Conservation (phyloP, 192 early-diverging fungal species). For the Chytriomyces hyalinus region DNA sequence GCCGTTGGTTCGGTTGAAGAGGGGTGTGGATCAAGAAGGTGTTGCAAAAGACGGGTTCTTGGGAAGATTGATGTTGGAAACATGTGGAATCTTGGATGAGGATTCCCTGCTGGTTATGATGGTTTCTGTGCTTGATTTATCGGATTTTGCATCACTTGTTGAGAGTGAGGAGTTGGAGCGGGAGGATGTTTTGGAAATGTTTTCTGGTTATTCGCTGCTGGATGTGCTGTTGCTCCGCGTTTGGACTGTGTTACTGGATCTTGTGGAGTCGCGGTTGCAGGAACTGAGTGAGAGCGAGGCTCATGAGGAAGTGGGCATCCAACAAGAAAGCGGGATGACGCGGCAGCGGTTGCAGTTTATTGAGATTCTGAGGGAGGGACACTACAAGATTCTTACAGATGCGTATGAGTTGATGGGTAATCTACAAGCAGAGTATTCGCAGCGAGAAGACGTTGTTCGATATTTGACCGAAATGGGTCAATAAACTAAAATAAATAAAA, state of each 20-base stretch:
- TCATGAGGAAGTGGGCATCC: slow-evolving; percentile 3
- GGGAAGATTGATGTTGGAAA: not conserved
- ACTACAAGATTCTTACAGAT: slow-evolving; percentile 21
- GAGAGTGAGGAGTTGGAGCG: not conserved
- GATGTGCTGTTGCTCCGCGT: slow-evolving; percentile 17
- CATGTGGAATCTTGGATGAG: not conserved
- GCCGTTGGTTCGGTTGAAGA: not conserved
- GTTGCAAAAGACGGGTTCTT: not conserved
- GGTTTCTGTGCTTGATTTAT: not conserved
- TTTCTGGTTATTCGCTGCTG: not conserved
- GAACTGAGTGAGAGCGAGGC: slow-evolving; percentile 12
- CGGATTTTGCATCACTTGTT: not conserved
- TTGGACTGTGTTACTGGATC: slow-evolving; percentile 10
- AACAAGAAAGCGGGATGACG: slow-evolving; percentile 1
- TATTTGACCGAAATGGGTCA: slow-evolving; percentile 37
- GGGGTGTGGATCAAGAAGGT: not conserved
- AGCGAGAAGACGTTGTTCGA: slow-evolving; percentile 29
- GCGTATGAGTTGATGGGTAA: slow-evolving; percentile 27
- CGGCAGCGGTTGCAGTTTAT: slow-evolving; percentile 10
- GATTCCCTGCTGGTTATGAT: slow-evolving; percentile 15
- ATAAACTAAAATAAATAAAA: not conserved
- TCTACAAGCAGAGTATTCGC: slow-evolving; percentile 41
- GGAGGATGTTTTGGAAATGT: not conserved
- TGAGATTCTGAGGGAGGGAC: slow-evolving; percentile 30
- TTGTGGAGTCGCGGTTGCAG: not conserved